These are phyloP conservation scores for Punctularia strigosozonata DNA, from an alignment of 768 basidiomycete genomes.

Conservation along the genomic window DNA sequence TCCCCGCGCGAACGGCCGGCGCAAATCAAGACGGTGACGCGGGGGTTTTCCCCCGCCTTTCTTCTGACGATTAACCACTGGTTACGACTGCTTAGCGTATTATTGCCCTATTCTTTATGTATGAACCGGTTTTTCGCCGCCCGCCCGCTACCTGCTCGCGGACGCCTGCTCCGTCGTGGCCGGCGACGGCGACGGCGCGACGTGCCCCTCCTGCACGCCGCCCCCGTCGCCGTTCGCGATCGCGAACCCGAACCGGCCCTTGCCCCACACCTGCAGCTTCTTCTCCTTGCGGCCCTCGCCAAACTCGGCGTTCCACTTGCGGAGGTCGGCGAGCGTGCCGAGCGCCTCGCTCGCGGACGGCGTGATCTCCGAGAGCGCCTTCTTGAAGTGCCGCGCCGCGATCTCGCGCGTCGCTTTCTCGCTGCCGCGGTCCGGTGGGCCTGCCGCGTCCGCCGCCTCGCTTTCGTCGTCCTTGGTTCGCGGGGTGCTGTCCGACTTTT, in stretches of 20 bases:
- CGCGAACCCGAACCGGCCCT: constrained; percentile 79
- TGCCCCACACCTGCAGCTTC: constrained; percentile 74
- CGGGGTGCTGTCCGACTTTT: constrained; percentile 4
- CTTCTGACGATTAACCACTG: too few relatives aligned
- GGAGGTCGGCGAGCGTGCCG: constrained; percentile 61
- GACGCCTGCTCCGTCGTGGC: background rate
- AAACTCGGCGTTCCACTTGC: constrained; percentile 91
- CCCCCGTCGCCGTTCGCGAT: constrained; percentile 38
- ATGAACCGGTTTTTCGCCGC: too few relatives aligned
- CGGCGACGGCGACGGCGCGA: constrained; percentile 16
- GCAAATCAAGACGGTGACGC: too few relatives aligned
- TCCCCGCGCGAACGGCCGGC: too few relatives aligned
- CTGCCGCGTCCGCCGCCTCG: background rate
- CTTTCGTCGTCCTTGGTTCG: constrained; percentile 18
- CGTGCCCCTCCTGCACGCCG: constrained; percentile 31
- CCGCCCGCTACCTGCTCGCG: too few relatives aligned
- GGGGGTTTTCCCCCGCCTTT: too few relatives aligned
- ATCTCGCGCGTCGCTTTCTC: constrained; percentile 26
- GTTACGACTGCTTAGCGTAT: too few relatives aligned
- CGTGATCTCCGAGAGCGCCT: constrained; percentile 82
- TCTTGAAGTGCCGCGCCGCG: constrained; percentile 55
- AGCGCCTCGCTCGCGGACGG: constrained; percentile 80
- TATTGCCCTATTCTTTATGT: too few relatives aligned
- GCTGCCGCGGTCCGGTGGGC: constrained; percentile 5
- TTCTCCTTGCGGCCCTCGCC: constrained; percentile 66